These are phyloP conservation scores for Coprinopsis cinerea DNA, from an alignment of 768 basidiomycete genomes.

Conservation along the genomic window DNA sequence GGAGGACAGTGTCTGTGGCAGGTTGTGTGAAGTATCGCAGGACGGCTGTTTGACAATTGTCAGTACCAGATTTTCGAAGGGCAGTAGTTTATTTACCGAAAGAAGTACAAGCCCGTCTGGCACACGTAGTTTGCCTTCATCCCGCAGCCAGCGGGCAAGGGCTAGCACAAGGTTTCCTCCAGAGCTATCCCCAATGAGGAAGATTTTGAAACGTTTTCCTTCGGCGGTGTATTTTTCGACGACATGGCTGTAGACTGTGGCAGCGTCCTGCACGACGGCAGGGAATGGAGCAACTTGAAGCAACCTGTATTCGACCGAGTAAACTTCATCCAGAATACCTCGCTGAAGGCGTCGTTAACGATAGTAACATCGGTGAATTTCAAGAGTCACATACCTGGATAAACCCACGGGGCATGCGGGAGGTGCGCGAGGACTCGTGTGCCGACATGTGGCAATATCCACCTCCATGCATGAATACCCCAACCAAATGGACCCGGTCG, in stretches of 20 bases:
- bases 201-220: conserved; percentile 27
- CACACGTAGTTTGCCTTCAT: conserved; percentile 38
- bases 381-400: conserved; percentile 28
- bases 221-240: conserved; percentile 24
- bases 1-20: conserved; percentile 42
- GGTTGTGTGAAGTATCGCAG: conserved; percentile 35
- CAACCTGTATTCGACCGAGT: conserved; percentile 46
- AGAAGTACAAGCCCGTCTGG: conserved; percentile 43
- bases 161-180: conserved; percentile 50
- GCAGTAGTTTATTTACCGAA: conserved; percentile 25
- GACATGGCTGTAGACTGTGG: conserved; percentile 45
- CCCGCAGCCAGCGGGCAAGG: conserved; percentile 47
- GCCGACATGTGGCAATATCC: conserved; percentile 56
- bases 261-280: conserved; percentile 48
- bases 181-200: conserved; percentile 50
- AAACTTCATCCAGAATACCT: conserved; percentile 29
- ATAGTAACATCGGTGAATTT: neutral
- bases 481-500: conserved; percentile 30
- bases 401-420: conserved; percentile 41
- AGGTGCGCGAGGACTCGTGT: conserved; percentile 42
- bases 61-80: neutral
- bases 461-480: conserved; percentile 50
- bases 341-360: conserved; percentile 16
- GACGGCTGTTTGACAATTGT: conserved; percentile 15
- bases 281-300: conserved; percentile 49